Conservation (phyloP, 495 filamentous ascomycete species). For the Diplogelasinospora grovesii region DNA sequence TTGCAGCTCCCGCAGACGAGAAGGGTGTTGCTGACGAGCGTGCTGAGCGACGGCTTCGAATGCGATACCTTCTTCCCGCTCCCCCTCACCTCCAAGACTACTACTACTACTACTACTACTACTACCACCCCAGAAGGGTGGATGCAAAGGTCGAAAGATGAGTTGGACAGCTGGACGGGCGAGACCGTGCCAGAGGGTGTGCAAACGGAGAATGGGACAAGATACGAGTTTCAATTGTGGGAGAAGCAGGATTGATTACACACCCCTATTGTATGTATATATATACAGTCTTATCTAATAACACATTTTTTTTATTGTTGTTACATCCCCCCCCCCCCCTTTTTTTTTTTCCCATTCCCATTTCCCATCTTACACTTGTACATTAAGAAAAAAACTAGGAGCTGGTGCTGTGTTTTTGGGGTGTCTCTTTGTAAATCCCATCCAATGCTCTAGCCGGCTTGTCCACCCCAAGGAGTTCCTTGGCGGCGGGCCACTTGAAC, state of each 20-base stretch:
- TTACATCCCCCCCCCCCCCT: too few species aligned
- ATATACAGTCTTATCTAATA: too few species aligned
- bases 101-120: too few species aligned
- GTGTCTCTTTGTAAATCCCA: too few species aligned
- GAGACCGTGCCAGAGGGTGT: conserved; percentile 47
- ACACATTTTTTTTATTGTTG: too few species aligned
- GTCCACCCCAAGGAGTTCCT: conserved; percentile 37
- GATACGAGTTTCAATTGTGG: conserved; percentile 63
- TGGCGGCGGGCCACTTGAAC: conserved; percentile 34
- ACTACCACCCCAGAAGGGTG: too few species aligned
- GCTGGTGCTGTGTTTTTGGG: too few species aligned
- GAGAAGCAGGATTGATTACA: conserved; percentile 35
- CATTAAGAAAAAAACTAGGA: too few species aligned
- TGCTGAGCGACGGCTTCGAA: conserved; percentile 62
- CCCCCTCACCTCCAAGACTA: too few species aligned
- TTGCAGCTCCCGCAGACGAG: conserved; percentile 44
- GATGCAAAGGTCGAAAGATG: conserved; percentile 29
- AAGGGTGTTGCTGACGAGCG: conserved; percentile 57
- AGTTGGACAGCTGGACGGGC: conserved; percentile 50
- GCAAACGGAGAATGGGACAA: conserved; percentile 50
- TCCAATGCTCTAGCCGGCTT: conserved; percentile 21
- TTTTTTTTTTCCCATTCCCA: too few species aligned
- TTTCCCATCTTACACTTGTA: too few species aligned
- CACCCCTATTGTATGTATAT: too few species aligned
- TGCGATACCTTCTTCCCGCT: conserved; percentile 86